Base-by-base conservation (phyloP, 2,329 filamentous ascomycete genomes). In the Tolypocladium tropicale region DNA sequence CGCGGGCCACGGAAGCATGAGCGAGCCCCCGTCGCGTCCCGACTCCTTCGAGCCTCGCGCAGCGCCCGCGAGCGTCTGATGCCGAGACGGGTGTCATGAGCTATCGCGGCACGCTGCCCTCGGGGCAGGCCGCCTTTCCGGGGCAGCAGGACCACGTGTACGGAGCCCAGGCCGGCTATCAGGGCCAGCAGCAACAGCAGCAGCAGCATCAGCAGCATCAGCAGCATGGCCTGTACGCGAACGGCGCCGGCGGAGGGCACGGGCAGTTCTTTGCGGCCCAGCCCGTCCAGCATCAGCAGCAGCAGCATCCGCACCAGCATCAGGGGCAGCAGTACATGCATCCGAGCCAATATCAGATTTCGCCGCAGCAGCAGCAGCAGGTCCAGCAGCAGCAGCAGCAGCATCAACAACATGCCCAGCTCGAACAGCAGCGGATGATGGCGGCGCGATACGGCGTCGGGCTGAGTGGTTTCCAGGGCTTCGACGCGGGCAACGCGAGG, bases 11-110 rank as follows among this genome's bases (percentile, higher is more conserved):
- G 56, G 23, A 53, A 53, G 56, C 56, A 53, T 55, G 56, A 55
- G 28, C 48, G 54, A 25, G 36, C 14, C 32, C 28, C 49, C 51
- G 55, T 34, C 51, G 39, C 43, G 32, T 49, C 28, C 49, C 37
- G 21, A 16, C 53, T 14, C 36, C 48, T 33, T 37, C 43, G 36
- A 25, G 51, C 54, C 21, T 37, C 48, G 37, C 55, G 51, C 56
- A 37, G 34, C 43, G 30, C 23, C 16, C 36, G 37, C 21, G 34
- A n/a, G 33, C 56, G 55, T 56, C 59, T 59, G 56, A 62, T 59
- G 60, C 60, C 54, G 60, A 59, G 49, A 46, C 58, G 57, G 54
- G 60, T 56, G 69, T 62, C 61, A 72, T 75, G 69, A 72, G 66
- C 63, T 72, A 68, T 64, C 63, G 64, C 60, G 66, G 66, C 62